phyloP scores from a whole-genome alignment of 441 rosid genomes.

The Metrosideros polymorpha region DNA sequence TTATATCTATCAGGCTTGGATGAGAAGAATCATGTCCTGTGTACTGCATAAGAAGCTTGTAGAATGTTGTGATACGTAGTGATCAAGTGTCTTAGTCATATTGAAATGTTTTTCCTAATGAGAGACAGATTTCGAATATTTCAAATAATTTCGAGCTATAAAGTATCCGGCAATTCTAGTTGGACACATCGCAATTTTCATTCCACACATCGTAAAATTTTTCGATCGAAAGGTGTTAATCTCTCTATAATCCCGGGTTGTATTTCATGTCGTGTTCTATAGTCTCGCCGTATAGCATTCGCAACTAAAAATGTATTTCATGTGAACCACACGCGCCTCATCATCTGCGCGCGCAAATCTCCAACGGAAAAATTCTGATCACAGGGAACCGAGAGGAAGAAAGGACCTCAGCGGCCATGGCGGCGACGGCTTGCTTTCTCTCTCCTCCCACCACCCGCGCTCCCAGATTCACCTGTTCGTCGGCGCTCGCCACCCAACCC shows the following conservation, averaged over 20 bases:
- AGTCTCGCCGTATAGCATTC: background rate
- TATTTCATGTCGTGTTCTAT: background rate
- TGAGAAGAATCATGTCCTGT: no score
- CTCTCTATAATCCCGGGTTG: background rate
- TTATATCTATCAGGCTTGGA: no score
- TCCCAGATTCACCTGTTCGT: slow-evolving; percentile 26
- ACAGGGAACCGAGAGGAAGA: background rate
- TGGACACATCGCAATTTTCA: no score
- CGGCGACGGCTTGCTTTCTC: background rate
- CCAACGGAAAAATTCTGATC: background rate
- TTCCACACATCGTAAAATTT: no score
- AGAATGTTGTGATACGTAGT: no score
- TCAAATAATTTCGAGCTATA: no score
- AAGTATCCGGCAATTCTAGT: no score
- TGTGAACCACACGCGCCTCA: background rate
- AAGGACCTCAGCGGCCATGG: background rate
- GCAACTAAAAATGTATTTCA: background rate
- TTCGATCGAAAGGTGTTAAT: background rate
- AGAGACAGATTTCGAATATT: no score
- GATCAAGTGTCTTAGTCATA: no score
- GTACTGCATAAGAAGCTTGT: no score
- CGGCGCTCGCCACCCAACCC: slow-evolving; percentile 22
- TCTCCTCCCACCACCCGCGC: slow-evolving; percentile 1
- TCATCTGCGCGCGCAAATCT: background rate
- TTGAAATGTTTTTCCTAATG: no score